Base-by-base conservation (phyloP, 2,329 filamentous ascomycete species). In the Rhexocercosporidium sp. region DNA sequence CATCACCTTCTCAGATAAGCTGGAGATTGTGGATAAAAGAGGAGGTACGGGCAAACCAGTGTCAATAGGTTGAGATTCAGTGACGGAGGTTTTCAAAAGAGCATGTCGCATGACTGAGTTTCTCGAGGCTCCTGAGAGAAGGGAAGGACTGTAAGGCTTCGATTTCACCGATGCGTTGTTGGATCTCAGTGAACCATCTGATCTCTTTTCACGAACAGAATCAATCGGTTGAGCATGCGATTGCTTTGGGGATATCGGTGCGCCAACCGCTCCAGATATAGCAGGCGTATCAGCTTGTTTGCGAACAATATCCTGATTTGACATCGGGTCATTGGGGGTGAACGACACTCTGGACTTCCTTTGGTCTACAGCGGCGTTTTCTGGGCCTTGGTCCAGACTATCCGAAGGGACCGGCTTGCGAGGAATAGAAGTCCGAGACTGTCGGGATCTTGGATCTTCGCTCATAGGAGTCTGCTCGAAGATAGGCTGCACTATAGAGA, bases 121-220 rank as follows among this genome's bases (percentile, higher is more conserved):
- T 66, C 65, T 73, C 9, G 75, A 76, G 14, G 67, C 68, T 22
- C 56, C 64, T 22, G 75, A 75, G 37, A 73, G 64, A 25, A 76
- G 34, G 9, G 74, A 77, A 1, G 71, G 64, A 22, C 70, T 63
- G 14, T 73, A 66, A 8, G 59, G 31, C 49, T 70, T 72, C 4
- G 69, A 60, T 41, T 65, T 71, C 27, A 71, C 44, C 8, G 70
- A 70, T 27, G 34, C 51, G 3, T n/a, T 53, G 46, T 68, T 71
- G 6, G 69, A 63, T 53, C 59, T 71, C 22, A 70, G 54, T 16
- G 71, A 70, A 46, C 31, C 44, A 27, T 72, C 68, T 16, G 72
- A 71, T 53, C 57, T 62, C 53, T 69, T 71, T 46, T 49, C 49
- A 12, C 62, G 64, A 29, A 67, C 14, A 16, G 54, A 54, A 25